Percentiles rank a stretch among this genome's conserved stretches.
phyloP scores from a whole-genome alignment of 345 rosid species.

The Bruguiera sexangula region DNA sequence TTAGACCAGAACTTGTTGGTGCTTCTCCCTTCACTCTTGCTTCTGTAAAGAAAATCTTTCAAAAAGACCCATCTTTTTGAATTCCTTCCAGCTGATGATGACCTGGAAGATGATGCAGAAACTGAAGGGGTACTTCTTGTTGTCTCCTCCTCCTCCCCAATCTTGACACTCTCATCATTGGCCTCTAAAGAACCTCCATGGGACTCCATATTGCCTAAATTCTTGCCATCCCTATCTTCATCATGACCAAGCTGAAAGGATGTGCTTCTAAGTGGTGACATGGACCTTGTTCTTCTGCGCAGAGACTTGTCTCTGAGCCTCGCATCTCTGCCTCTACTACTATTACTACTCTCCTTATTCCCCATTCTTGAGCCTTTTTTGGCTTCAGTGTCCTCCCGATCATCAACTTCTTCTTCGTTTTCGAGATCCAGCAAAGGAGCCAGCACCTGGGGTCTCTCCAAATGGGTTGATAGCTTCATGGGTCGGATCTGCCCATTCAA shows the following conservation, averaged over 20 bases:
- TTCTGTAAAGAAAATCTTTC: constrained; percentile 77
- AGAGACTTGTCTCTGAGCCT: constrained; percentile 63
- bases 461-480: constrained; percentile 81
- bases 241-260: constrained; percentile 39
- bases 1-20: constrained; percentile 56
- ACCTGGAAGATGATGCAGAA: constrained; percentile 76
- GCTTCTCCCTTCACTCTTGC: constrained; percentile 90
- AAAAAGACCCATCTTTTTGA: constrained; percentile 90
- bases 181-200: constrained; percentile 12
- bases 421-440: constrained; percentile 73
- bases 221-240: constrained; percentile 10
- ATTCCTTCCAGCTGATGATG: constrained; percentile 87
- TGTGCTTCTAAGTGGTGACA: constrained; percentile 69
- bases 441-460: constrained; percentile 73
- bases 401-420: constrained; percentile 43
- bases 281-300: constrained; percentile 76
- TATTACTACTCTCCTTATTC: background rate
- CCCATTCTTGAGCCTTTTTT: constrained; percentile 8
- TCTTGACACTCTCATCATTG: background rate
- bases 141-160: constrained; percentile 24
- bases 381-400: background rate
- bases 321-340: constrained; percentile 62
- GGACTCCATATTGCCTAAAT: background rate
- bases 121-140: constrained; percentile 41
- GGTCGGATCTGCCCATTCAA: constrained; percentile 90